Conservation (phyloP, 345 rosid genomes). For the Sonneratia alba region DNA sequence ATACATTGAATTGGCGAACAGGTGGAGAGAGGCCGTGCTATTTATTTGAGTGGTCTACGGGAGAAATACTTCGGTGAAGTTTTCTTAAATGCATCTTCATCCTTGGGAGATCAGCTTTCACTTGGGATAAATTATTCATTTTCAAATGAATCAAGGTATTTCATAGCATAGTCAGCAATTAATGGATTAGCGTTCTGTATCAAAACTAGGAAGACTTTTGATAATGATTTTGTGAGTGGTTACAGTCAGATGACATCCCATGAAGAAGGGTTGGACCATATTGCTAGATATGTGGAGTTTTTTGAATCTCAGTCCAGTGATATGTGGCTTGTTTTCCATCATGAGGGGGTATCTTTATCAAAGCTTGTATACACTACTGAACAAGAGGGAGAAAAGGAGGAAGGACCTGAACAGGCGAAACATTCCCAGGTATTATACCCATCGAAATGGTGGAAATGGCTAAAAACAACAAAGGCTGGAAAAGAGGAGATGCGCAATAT, state of each 20-base stretch:
- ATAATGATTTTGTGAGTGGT: constrained; percentile 17
- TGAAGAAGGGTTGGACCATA: constrained; percentile 78
- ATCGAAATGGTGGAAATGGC: constrained; percentile 95
- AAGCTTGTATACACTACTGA: constrained; percentile 71
- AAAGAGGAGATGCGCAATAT: constrained; percentile 78
- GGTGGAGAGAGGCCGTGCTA: constrained; percentile 85
- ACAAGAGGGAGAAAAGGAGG: constrained; percentile 36
- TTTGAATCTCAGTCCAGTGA: constrained; percentile 86
- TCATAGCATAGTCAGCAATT: constrained; percentile 12
- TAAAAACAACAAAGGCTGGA: constrained; percentile 79
- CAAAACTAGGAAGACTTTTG: constrained; percentile 21
- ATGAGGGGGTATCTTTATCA: constrained; percentile 82
- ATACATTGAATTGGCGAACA: constrained; percentile 17
- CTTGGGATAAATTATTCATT: constrained; percentile 24
- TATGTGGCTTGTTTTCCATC: constrained; percentile 85
- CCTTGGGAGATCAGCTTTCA: constrained; percentile 31
- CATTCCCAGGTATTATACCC: constrained; percentile 57
- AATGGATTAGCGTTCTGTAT: constrained; percentile 18
- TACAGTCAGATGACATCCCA: constrained; percentile 20
- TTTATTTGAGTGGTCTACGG: constrained; percentile 79
- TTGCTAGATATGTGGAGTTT: constrained; percentile 86
- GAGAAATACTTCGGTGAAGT: constrained; percentile 94
- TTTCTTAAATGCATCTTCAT: constrained; percentile 57
- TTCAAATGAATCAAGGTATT: constrained; percentile 22
- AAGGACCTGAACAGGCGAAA: constrained; percentile 45